phyloP scores from a whole-genome alignment of 73 alveolate genomes.

The Tetrahymena malaccensis region DNA sequence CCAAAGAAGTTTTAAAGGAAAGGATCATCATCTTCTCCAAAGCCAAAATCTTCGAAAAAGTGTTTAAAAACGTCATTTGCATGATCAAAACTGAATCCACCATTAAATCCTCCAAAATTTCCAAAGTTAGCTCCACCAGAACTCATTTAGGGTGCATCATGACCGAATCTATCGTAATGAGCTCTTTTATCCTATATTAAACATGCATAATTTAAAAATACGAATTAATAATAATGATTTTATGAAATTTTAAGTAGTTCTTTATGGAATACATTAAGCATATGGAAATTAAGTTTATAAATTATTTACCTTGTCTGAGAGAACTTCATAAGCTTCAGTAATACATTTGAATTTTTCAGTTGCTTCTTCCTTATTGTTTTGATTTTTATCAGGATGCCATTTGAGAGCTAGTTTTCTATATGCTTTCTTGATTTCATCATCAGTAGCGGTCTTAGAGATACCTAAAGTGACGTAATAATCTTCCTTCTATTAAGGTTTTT shows the following conservation, averaged over 20 bases:
- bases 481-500: slow-evolving; percentile 40
- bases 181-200: slow-evolving; percentile 60
- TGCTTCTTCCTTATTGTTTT: slow-evolving; percentile 79
- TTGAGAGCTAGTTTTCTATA: slow-evolving; percentile 74
- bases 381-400: slow-evolving; percentile 96
- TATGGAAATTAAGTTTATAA: not conserved
- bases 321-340: slow-evolving; percentile 91
- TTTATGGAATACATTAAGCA: no score
- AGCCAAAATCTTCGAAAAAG: slow-evolving; percentile 60
- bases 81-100: slow-evolving; percentile 64
- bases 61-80: slow-evolving; percentile 86
- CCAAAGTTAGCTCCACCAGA: slow-evolving; percentile 20
- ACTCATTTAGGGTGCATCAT: slow-evolving; percentile 55
- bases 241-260: no score
- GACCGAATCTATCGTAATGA: slow-evolving; percentile 88
- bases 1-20: slow-evolving; percentile 44
- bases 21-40: slow-evolving; percentile 53
- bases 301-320: slow-evolving; percentile 49
- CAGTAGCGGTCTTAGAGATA: slow-evolving; percentile 63
- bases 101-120: slow-evolving; percentile 43
- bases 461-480: slow-evolving; percentile 75
- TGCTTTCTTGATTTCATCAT: slow-evolving; percentile 67
- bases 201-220: not conserved
- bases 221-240: not conserved
- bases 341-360: slow-evolving; percentile 80